phyloP scores from a whole-genome alignment of 352 stramenopile genomes.

The Globisporangium irregulare region DNA sequence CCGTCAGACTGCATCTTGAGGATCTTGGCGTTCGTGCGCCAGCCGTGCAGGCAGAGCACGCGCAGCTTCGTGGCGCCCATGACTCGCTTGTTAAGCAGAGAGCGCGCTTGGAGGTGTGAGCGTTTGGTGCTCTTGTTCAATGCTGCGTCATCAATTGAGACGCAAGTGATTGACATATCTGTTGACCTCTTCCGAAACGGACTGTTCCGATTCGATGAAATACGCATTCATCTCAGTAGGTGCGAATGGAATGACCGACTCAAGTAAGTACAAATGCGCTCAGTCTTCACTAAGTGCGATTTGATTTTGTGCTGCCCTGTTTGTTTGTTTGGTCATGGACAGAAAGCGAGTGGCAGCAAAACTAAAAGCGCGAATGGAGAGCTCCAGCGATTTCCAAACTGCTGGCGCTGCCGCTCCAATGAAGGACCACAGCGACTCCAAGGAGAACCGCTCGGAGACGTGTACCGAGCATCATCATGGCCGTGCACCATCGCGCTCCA shows the following conservation, averaged over 20 bases:
- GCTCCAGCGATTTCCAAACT: background rate
- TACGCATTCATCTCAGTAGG: background rate
- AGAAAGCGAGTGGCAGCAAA: constrained; percentile 6
- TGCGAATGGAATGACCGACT: background rate
- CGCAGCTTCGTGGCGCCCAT: constrained; percentile 36
- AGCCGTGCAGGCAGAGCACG: constrained; percentile 78
- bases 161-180: background rate
- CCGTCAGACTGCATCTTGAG: constrained; percentile 56
- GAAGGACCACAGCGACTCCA: background rate
- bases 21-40: constrained; percentile 69
- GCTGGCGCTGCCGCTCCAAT: background rate
- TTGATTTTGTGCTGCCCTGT: background rate
- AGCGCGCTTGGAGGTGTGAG: background rate
- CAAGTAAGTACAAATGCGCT: background rate
- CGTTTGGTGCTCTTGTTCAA: background rate
- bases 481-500: background rate
- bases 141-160: constrained; percentile 6
- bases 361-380: constrained; percentile 8
- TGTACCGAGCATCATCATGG: background rate
- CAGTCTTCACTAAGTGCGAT: background rate
- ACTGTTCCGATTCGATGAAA: background rate
- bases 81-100: background rate
- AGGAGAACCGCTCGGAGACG: background rate
- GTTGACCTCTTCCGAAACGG: background rate
- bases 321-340: background rate